phyloP scores from a whole-genome alignment of 768 basidiomycete species.

The Sporobolomyces phaffii region DNA sequence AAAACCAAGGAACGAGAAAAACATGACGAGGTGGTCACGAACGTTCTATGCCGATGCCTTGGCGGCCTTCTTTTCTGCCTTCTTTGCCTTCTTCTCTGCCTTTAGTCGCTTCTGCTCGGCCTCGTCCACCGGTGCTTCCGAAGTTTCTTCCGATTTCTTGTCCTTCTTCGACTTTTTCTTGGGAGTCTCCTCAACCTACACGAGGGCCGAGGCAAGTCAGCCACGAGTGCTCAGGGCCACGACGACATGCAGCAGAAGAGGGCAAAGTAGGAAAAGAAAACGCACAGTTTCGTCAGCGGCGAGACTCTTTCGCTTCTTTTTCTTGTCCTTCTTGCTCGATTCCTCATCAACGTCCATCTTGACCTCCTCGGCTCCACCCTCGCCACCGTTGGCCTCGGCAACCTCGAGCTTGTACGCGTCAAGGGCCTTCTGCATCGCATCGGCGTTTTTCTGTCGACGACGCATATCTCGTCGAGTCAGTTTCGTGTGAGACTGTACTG shows the following conservation, averaged over 20 bases:
- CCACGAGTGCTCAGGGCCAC: not conserved
- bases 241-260: not conserved
- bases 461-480: not conserved
- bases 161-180: constrained; percentile 25
- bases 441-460: constrained; percentile 24
- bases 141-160: constrained; percentile 9
- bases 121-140: not conserved
- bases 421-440: constrained; percentile 33
- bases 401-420: constrained; percentile 19
- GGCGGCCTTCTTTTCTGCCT: constrained; percentile 16
- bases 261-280: not conserved
- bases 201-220: no score
- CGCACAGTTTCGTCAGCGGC: constrained; percentile 12
- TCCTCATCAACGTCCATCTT: constrained; percentile 35
- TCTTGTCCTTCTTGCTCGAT: constrained; percentile 29
- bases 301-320: constrained; percentile 25
- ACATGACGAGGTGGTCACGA: not conserved
- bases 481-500: not conserved
- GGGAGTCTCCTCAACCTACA: constrained; percentile 8
- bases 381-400: constrained; percentile 20
- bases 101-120: constrained; percentile 16
- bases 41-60: constrained; percentile 5
- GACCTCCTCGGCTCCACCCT: constrained; percentile 4
- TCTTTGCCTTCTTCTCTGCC: constrained; percentile 22
- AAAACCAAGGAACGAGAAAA: no score